A percentile compares a stretch with the other conserved stretches of the same genome.
These are phyloP conservation scores for Myrica gale DNA, from an alignment of 306 rosid genomes.

Conservation along the genomic window DNA sequence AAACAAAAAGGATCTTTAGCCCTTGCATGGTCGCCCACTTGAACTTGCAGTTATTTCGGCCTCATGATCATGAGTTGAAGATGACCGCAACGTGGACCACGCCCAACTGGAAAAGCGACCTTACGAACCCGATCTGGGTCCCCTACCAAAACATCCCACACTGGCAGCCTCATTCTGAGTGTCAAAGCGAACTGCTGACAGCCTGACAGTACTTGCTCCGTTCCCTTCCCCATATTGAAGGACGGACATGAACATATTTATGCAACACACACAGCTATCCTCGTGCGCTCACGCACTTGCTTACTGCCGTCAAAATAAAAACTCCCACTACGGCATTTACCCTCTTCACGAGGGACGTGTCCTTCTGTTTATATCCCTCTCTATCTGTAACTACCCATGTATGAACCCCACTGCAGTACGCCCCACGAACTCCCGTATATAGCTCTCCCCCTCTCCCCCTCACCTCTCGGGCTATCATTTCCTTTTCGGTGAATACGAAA, in stretches of 20 bases:
- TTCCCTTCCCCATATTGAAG: slow-evolving; percentile 1
- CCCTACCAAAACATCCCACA: no score
- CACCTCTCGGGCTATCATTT: not conserved
- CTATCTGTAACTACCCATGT: not conserved
- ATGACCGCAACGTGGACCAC: slow-evolving; percentile 25
- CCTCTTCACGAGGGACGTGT: slow-evolving; percentile 53
- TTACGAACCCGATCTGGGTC: not conserved
- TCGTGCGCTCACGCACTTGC: slow-evolving; percentile 55
- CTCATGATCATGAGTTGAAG: slow-evolving; percentile 28
- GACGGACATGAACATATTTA: not conserved
- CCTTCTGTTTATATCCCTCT: slow-evolving; percentile 31
- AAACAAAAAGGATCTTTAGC: not conserved
- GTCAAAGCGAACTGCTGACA: not conserved
- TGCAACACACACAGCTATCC: slow-evolving; percentile 33
- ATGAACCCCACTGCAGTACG: no score
- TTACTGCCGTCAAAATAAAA: slow-evolving; percentile 22
- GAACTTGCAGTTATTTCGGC: slow-evolving; percentile 2
- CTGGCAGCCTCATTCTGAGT: no score
- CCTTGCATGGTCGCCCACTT: not conserved
- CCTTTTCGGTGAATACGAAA: not conserved
- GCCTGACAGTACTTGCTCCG: no score
- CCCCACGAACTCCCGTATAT: not conserved
- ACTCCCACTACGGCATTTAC: slow-evolving; percentile 41
- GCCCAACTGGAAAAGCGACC: not conserved
- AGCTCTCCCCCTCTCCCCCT: not conserved